Conservation (phyloP, 352 stramenopile species). For the Thraustochytrium striatum region DNA sequence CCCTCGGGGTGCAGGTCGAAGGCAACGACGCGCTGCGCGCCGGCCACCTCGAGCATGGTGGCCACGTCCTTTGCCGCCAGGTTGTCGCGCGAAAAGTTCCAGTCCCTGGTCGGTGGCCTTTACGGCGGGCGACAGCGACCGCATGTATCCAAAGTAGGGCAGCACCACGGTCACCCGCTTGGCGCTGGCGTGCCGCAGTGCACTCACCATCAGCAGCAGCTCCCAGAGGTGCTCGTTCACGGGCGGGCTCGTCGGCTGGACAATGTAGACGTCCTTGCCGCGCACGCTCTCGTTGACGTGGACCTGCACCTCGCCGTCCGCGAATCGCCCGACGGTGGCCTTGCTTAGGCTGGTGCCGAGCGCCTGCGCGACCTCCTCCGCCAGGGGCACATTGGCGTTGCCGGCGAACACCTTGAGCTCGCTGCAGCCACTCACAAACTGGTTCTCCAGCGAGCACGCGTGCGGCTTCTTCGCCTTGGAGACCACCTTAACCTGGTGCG, state of each 20-base stretch:
- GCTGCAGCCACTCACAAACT: constrained; percentile 83
- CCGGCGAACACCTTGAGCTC: constrained; percentile 87
- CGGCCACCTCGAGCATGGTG: constrained; percentile 80
- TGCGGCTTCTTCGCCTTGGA: constrained; percentile 54
- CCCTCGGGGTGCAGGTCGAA: constrained; percentile 73
- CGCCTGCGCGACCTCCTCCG: constrained; percentile 76
- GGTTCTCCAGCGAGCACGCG: constrained; percentile 76
- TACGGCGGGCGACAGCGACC: constrained; percentile 20
- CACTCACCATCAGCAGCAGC: constrained; percentile 87
- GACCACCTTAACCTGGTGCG: neutral
- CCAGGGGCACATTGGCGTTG: constrained; percentile 79
- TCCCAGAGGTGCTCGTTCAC: constrained; percentile 92
- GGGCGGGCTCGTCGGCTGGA: constrained; percentile 81
- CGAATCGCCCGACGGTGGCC: constrained; percentile 78
- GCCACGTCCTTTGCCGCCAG: constrained; percentile 73
- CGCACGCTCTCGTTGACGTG: constrained; percentile 84
- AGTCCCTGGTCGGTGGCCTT: constrained; percentile 36
- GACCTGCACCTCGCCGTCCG: constrained; percentile 83
- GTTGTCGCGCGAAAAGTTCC: constrained; percentile 37
- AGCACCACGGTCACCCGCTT: constrained; percentile 89
- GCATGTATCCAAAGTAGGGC: constrained; percentile 66
- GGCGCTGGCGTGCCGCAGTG: constrained; percentile 80
- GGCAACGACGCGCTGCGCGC: constrained; percentile 79
- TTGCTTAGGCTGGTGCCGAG: constrained; percentile 78
- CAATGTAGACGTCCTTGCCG: constrained; percentile 87